These are phyloP conservation scores for Mortierella sp. DNA, from an alignment of 371 early-diverging fungal genomes.

Conservation along the genomic window DNA sequence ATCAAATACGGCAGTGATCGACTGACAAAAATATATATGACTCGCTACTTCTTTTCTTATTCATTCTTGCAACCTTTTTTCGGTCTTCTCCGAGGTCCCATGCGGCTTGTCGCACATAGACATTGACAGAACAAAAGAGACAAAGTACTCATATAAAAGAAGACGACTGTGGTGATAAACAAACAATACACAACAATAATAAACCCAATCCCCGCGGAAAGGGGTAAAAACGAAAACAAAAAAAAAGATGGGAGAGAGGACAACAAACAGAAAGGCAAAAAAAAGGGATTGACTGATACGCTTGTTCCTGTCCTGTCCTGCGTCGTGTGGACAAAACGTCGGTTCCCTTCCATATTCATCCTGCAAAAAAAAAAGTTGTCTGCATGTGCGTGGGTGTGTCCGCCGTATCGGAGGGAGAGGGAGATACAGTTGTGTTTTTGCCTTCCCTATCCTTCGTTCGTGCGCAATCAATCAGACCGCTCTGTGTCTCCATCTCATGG, in stretches of 20 bases:
- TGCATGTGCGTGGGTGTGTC: neutral
- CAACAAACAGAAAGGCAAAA: too few species aligned
- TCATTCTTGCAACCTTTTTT: neutral
- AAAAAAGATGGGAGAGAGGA: conserved; percentile 7
- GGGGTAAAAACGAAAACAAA: neutral
- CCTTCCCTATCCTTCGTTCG: neutral
- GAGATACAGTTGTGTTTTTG: neutral
- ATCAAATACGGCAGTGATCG: neutral
- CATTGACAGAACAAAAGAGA: neutral
- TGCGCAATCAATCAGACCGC: neutral
- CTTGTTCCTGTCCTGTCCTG: neutral
- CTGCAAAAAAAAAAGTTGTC: neutral
- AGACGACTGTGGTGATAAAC: neutral
- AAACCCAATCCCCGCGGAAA: neutral
- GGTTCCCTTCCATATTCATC: neutral
- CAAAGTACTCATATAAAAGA: neutral
- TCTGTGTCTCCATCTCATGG: conserved; percentile 6
- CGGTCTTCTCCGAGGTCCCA: neutral
- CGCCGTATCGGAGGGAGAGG: neutral
- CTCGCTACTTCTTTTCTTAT: neutral
- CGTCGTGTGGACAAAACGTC: neutral
- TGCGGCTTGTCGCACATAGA: neutral
- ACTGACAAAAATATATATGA: neutral
- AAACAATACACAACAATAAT: neutral
- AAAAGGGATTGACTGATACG: neutral